Conservation (phyloP, 179 eudicot genomes). For the Silene coronaria region DNA sequence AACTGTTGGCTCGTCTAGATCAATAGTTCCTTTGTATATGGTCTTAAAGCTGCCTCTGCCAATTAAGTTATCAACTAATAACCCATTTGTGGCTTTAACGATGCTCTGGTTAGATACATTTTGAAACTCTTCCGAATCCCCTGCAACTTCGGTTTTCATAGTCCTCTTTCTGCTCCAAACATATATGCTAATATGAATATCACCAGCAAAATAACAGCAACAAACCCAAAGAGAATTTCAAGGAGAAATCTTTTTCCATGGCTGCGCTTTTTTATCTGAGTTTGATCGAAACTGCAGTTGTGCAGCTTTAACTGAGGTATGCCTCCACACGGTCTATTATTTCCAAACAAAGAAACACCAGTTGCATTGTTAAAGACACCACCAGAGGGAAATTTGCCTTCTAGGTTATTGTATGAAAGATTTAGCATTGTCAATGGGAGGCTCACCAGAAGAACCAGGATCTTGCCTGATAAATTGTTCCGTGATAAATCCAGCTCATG, state of each 20-base stretch:
- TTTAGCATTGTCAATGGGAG: slow-evolving; percentile 19
- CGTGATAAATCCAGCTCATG: slow-evolving; percentile 22
- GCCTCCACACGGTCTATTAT: slow-evolving; percentile 35
- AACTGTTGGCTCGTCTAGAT: not conserved
- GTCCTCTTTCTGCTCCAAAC: not conserved
- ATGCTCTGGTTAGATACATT: slow-evolving; percentile 24
- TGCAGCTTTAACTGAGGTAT: slow-evolving; percentile 20
- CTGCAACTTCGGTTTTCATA: not conserved
- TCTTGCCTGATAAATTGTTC: slow-evolving; percentile 32
- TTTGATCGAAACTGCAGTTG: slow-evolving; percentile 13
- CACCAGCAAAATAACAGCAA: not conserved
- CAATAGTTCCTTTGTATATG: slow-evolving; percentile 26
- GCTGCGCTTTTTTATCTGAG: not conserved
- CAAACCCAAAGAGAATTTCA: not conserved
- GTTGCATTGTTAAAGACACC: slow-evolving; percentile 30
- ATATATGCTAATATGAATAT: too few species aligned
- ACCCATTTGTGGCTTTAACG: slow-evolving; percentile 29
- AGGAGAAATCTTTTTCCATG: not conserved
- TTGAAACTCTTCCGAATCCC: not conserved
- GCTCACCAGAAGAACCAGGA: slow-evolving; percentile 14
- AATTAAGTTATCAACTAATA: slow-evolving; percentile 21
- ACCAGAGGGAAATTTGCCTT: slow-evolving; percentile 28
- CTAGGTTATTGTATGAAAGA: slow-evolving; percentile 34
- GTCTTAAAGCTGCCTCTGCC: slow-evolving; percentile 28
- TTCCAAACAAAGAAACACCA: slow-evolving; percentile 21